Percentiles rank a stretch among this genome's conserved stretches.
phyloP scores from a whole-genome alignment of 306 rosid genomes.

The Erythrophleum fordii region DNA sequence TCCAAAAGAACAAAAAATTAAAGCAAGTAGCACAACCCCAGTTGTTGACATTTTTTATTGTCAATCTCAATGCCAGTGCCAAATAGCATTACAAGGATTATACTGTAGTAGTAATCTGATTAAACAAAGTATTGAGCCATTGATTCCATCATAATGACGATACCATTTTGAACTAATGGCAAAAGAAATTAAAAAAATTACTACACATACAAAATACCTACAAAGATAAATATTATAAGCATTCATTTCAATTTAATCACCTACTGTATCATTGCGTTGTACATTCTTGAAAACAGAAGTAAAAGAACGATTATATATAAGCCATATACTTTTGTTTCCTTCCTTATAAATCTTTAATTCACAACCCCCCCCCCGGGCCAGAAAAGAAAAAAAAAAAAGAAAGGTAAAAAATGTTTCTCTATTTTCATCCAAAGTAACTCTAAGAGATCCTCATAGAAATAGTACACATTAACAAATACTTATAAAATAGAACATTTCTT shows the following conservation, averaged over 20 bases:
- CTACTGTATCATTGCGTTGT: background rate
- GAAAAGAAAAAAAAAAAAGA: no score
- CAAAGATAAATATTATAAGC: background rate
- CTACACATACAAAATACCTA: background rate
- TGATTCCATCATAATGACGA: background rate
- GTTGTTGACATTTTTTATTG: background rate
- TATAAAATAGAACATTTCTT: background rate
- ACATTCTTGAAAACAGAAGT: background rate
- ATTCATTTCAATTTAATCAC: background rate
- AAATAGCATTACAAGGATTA: background rate
- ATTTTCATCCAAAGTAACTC: background rate
- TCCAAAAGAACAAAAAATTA: background rate
- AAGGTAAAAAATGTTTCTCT: background rate
- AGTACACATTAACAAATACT: background rate
- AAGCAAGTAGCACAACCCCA: background rate
- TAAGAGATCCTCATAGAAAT: background rate
- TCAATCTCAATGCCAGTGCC: background rate
- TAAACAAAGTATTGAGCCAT: background rate
- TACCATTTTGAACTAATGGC: background rate
- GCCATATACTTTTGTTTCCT: background rate
- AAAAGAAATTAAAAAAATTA: background rate
- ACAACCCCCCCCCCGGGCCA: no score
- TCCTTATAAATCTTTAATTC: background rate
- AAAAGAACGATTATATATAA: background rate
- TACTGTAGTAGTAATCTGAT: background rate